Base-by-base conservation (phyloP, 2,329 filamentous ascomycete species). In the Thelonectria discophora region DNA sequence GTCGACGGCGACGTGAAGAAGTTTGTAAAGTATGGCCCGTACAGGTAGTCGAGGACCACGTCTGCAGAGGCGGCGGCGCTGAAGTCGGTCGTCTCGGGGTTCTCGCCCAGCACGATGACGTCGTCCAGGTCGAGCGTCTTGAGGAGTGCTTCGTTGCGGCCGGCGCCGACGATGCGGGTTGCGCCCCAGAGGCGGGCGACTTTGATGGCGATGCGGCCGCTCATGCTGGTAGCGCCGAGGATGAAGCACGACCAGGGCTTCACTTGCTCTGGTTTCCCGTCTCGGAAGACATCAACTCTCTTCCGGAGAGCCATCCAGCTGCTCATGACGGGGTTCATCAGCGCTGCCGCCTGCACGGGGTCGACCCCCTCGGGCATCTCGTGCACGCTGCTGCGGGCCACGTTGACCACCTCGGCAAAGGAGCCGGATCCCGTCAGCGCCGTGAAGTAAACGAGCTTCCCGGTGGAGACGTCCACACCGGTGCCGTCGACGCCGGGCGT, bases 21-120 rank as follows among this genome's bases (percentile, higher is more conserved):
- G 9, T 77, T 76, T 12, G 76, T 66, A 0, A 79, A 72, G 10
- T 80, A 75, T 0, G 77, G 74, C 0, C 85, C 85, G 71, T 84
- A 87, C 10, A 88, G 73, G 65, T 86, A 88, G 67, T 88, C 85
- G 3, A 88, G 74, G 1, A 88, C 78, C 3, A 87, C 77, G 62
- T 88, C 84, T 24, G 81, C 80, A 40, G 80, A 78, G 2, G 76
- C 79, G 0, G 81, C 74, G 10, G 73, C 69, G 3, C 77, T 77
- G 60, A 82, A 84, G 62, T 87, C 84, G 2, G 76, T 77, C 32
- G 81, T 74, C 3, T 71, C 68, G 1, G 77, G 65, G 3, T 75
- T 63, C 8, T 77, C 74, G n/a, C 74, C 71, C 12, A 87, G 75
- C 34, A 80, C 73, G 34, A 88, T 75, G 9, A 67, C 73, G 1